Evolutionary conservation across 768 basidiomycete species (phyloP), one percentile per base, ranked within the genome.

Genomic region (Tylopilus balloui): DNA sequence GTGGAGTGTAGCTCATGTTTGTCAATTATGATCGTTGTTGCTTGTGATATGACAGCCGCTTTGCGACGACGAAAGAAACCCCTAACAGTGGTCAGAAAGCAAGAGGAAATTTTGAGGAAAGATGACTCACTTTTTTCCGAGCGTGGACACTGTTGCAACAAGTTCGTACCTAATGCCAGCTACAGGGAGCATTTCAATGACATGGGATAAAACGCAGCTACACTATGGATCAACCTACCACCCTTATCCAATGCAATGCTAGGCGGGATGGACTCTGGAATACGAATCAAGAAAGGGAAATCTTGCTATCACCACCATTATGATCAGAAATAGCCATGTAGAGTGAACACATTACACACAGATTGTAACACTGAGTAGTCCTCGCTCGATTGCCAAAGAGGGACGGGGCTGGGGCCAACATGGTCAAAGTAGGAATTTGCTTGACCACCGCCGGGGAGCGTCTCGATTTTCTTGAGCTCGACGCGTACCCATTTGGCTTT

Each of bases 1-100:
- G 89, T 85, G 4, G 92, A 87, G 61, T 95, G 92, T 7, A 94
- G 72, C 55, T 95, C 93, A 61, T 95, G 92, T 67, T 95, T 96
- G 73, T 91, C 88, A 59, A 96, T 89, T 53, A 84, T 79, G 38
- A 96, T 84, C 12, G 77, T 71, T 28, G 87, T 79, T 17, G 80
- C 74, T 12, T 83, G 78, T n/a, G 83, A 80, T 25, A 81, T 69
- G 36, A 88, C 78, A 19, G 79, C 73, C 1, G 85, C 78, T 60
- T 88, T 86, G 57, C 86, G 83, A 53, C 86, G 83, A 29, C 90
- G 88, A 48, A 95, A 78, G 63, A 94, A 83, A 6, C 89, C 83
- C 62, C 89, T 49, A 19, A 4, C 0, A 28, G 6, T 10, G 5
- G 28, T 63, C 10, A 55, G 48, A 52, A 13, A 36, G 32, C 20